Base-by-base conservation (phyloP, 805 yeast species). In the Komagataella kurtzmanii region DNA sequence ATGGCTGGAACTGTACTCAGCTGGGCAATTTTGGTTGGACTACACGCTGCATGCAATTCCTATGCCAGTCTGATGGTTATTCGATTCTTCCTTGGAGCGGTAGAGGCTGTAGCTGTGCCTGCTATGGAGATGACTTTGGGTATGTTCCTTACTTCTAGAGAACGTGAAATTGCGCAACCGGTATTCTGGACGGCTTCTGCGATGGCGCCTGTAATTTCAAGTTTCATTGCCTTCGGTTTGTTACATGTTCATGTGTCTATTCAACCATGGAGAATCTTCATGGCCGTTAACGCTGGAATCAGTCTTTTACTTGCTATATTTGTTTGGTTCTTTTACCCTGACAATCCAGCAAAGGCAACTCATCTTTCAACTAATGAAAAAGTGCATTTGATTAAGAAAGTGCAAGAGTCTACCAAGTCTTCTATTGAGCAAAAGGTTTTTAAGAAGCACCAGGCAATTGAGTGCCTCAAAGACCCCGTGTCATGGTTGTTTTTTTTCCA, bases 281-380 rank as follows among this genome's bases (percentile, higher is more conserved):
- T 73, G 63, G 72, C 81, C 40, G 74, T 80, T 49, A 70, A 76
- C 51, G 88, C 85, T 49, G 74, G 79, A 12, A 60, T 77, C 45
- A 77, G 85, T 0, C 65, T 79, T 19, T 23, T 73, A 18, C 54
- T 71, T 44, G 60, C 72, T 2, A 46, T 68, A 2, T 48, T 66
- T 3, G 60, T 72, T 3, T 59, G 62, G 50, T 68, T 69, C 53
- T 50, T 69, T 18, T 80, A 77, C 57, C 87, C 86, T 45, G 70
- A 74, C 53, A 77, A 79, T 59, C 85, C 85, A 14, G 61, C 80
- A 0, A 70, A 66, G 54, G 79, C 80, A 5, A 67, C 62, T 52
- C 76, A 76, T 56, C 65, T 81, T 49, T 54, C 72, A 3, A 60
- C 58, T 2, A 69, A 75, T 47, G 85, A 81, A 60, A 77, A 71